Base-by-base conservation (phyloP, 305 asterid genomes). In the Fraxinus floribunda region DNA sequence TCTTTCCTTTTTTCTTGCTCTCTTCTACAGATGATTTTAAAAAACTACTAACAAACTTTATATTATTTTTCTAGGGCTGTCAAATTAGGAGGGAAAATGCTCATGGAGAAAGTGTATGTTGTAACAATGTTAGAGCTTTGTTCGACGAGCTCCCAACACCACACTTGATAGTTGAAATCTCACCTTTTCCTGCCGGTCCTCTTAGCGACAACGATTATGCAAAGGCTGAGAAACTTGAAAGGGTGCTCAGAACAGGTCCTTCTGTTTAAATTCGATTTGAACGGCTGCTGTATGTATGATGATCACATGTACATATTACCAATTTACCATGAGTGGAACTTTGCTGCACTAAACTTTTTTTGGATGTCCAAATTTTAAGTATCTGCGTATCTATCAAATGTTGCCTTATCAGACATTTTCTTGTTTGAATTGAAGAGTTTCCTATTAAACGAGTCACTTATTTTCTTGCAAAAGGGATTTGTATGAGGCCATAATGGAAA, bases 141-240 rank as follows among this genome's bases (percentile, higher is more conserved):
- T 95, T 95, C 46, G 99, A 95, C 79, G 99, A 94, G 90, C 97
- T 95, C 82, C 99, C 99, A 3, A 94, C 97, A 2, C 99, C 98
- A 41, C 99, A 95, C 86, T 79, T 95, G 80, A 85, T 80, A 11
- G 90, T 95, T 26, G 98, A 95, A 79, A 94, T 95, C 82, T 90
- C 98, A 0, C 94, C 99, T 73, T 95, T 95, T 83, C 99, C 99
- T 1, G 87, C 94, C 1, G 99, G 99, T 70, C 97, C 98, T 78
- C 94, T 95, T 49, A 72, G 95, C 5, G 96, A 93, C 72, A 94
- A 66, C 3, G 98, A 95, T 87, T 95, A 95, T 73, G 87, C 92
- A 0, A 95, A 90, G 91, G 99, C 99, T 18, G 98, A 94, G 92
- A 94, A 89, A 81, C 86, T 95, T 29, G 98, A 95, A 84, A 90